phyloP scores from a whole-genome alignment of 2,329 filamentous ascomycete species.

The Trichothecium sympodiale region DNA sequence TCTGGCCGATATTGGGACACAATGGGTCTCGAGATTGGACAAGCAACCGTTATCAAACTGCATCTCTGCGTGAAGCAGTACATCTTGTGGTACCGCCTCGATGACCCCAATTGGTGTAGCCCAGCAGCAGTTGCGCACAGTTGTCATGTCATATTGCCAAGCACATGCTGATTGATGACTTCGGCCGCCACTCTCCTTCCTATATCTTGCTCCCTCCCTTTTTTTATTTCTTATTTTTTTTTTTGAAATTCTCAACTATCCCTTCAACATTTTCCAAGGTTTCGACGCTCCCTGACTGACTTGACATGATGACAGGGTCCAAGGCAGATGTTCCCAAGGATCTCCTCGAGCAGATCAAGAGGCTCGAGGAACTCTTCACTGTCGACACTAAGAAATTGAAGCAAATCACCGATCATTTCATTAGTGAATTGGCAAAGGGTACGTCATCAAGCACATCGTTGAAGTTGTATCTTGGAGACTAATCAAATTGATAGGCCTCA shows the following conservation, averaged over 20 bases:
- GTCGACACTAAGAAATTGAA: conserved; percentile 74
- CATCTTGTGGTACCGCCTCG: no score
- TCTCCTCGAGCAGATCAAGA: conserved; percentile 67
- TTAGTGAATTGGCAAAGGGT: conserved; percentile 81
- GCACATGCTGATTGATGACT: no score
- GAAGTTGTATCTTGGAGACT: not conserved
- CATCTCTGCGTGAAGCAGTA: no score
- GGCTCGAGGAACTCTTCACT: conserved; percentile 74
- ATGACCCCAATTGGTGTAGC: no score
- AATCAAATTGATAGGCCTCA: conserved; percentile 48
- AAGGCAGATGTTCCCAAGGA: conserved; percentile 85
- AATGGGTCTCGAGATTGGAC: no score
- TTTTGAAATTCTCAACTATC: not conserved
- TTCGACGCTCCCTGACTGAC: conserved; percentile 7
- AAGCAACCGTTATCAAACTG: no score
- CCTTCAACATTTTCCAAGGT: not conserved
- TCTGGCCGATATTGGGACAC: no score
- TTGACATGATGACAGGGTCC: conserved; percentile 48
- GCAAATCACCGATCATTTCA: conserved; percentile 80
- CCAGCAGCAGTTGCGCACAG: no score
- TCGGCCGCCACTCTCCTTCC: no score
- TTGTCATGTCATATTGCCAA: no score
- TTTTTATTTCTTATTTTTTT: no score
- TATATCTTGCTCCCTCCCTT: no score
- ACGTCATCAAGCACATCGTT: conserved; percentile 14